A percentile compares a stretch with the other conserved stretches of the same genome.
phyloP scores from a whole-genome alignment of 192 early-diverging fungal genomes.

The Rhizophagus sp. region DNA sequence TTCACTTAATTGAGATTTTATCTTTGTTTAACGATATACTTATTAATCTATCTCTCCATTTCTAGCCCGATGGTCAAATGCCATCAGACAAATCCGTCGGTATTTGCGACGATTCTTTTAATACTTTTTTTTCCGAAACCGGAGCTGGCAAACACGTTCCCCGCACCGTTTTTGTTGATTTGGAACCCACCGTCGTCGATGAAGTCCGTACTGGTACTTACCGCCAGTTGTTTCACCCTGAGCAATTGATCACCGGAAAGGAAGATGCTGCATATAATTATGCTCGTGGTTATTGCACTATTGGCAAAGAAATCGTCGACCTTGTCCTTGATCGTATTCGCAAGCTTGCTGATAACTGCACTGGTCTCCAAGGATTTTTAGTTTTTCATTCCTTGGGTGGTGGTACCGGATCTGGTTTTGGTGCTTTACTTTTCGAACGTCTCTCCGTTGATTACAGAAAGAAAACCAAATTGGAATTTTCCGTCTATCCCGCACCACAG shows the following conservation, averaged over 20 bases:
- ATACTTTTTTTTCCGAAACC: conserved; percentile 99
- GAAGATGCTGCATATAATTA: conserved; percentile 99
- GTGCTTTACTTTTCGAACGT: conserved; percentile 96
- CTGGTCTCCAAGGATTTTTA: conserved; percentile 97
- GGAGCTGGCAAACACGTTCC: conserved; percentile 99
- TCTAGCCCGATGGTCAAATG: conserved; percentile 24
- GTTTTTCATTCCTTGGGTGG: conserved; percentile 99
- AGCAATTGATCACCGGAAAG: conserved; percentile 99
- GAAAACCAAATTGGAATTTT: conserved; percentile 99
- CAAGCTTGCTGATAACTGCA: conserved; percentile 97
- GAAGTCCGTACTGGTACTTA: conserved; percentile 99
- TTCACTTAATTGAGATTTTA: too few species aligned
- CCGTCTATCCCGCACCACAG: conserved; percentile 97
- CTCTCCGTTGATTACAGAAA: conserved; percentile 99
- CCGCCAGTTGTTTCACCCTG: conserved; percentile 77
- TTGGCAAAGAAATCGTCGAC: conserved; percentile 99
- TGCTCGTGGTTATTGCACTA: conserved; percentile 99
- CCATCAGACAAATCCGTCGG: conserved; percentile 76
- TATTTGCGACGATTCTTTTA: conserved; percentile 86
- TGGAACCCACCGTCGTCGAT: conserved; percentile 95
- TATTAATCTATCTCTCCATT: not conserved
- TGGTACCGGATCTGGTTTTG: conserved; percentile 99
- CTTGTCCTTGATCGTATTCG: conserved; percentile 94
- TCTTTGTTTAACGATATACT: not conserved
- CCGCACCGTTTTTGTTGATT: conserved; percentile 97